Evolutionary conservation across 2,329 filamentous ascomycete species (phyloP).

Genomic region (Paraphaeosphaeria sporulosa): DNA sequence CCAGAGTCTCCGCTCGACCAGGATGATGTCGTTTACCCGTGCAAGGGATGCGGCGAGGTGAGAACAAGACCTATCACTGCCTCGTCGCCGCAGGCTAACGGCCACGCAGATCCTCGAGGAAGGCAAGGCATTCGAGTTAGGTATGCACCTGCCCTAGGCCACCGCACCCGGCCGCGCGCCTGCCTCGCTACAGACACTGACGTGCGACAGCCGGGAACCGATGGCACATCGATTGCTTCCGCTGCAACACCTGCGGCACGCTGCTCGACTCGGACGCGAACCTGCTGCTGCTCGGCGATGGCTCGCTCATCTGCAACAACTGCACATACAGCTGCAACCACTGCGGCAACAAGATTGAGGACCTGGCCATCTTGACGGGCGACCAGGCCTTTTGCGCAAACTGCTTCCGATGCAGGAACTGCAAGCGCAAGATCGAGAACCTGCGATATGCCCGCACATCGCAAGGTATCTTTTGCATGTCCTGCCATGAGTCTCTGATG

Average conservation of each 20-base stretch:
- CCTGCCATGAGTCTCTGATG: conserved; percentile 96
- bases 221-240: conserved; percentile 99
- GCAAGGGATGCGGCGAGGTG: conserved; percentile 66
- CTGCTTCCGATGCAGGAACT: conserved; percentile 97
- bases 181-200: conserved; percentile 32
- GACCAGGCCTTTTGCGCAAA: conserved; percentile 98
- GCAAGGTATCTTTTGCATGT: conserved; percentile 99
- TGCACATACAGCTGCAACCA: conserved; percentile 99
- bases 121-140: conserved; percentile 96
- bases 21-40: conserved; percentile 65
- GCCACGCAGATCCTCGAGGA: conserved; percentile 86
- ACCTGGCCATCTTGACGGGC: conserved; percentile 94
- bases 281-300: conserved; percentile 93
- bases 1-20: conserved; percentile 59
- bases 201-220: conserved; percentile 78
- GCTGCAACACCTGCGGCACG: conserved; percentile 93
- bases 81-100: conserved; percentile 17
- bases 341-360: conserved; percentile 97
- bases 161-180: too few species aligned
- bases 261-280: conserved; percentile 98
- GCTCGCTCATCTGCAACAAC: conserved; percentile 98
- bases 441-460: conserved; percentile 96
- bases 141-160: conserved; percentile 66
- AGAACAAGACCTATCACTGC: conserved; percentile 18
- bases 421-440: conserved; percentile 98